Evolutionary conservation across 2,329 filamentous ascomycete genomes (phyloP).

Genomic region (Colletotrichum liaoningense): DNA sequence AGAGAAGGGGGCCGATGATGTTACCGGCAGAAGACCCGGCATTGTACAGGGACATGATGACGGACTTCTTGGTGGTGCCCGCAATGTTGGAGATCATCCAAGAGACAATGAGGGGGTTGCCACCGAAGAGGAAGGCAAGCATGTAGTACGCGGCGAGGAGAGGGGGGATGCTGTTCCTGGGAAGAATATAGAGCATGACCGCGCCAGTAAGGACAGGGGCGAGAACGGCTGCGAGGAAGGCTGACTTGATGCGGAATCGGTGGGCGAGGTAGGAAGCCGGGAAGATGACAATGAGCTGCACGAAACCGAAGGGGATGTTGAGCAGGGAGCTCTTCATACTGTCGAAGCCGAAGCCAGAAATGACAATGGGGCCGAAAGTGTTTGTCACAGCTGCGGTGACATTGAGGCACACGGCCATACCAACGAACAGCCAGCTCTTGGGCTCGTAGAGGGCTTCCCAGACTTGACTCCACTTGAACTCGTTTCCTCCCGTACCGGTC

Average conservation of each 20-base stretch:
- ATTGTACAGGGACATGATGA: slow-evolving; percentile 73
- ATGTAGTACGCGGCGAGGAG: slow-evolving; percentile 74
- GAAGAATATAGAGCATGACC: slow-evolving; percentile 65
- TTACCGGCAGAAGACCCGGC: slow-evolving; percentile 72
- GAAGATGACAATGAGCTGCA: slow-evolving; percentile 71
- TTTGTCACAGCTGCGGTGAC: slow-evolving; percentile 73
- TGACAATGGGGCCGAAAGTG: slow-evolving; percentile 73
- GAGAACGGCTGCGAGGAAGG: slow-evolving; percentile 63
- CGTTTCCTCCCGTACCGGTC: slow-evolving; percentile 78
- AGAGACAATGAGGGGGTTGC: slow-evolving; percentile 73
- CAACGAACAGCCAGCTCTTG: slow-evolving; percentile 70
- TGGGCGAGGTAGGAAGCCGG: slow-evolving; percentile 68
- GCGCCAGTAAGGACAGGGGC: slow-evolving; percentile 71
- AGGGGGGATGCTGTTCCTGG: slow-evolving; percentile 51
- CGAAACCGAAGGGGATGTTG: slow-evolving; percentile 74
- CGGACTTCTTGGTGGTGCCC: slow-evolving; percentile 75
- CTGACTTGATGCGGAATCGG: slow-evolving; percentile 66
- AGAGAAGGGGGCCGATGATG: slow-evolving; percentile 74
- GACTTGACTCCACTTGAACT: slow-evolving; percentile 76
- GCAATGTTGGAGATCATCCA: slow-evolving; percentile 79
- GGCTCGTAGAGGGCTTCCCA: slow-evolving; percentile 60
- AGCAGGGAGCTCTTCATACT: slow-evolving; percentile 68
- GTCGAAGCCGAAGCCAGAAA: slow-evolving; percentile 70
- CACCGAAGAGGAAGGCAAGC: slow-evolving; percentile 73
- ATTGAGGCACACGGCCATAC: slow-evolving; percentile 71